Conservation (phyloP, 78 protist species). For the Acrasis kona region DNA sequence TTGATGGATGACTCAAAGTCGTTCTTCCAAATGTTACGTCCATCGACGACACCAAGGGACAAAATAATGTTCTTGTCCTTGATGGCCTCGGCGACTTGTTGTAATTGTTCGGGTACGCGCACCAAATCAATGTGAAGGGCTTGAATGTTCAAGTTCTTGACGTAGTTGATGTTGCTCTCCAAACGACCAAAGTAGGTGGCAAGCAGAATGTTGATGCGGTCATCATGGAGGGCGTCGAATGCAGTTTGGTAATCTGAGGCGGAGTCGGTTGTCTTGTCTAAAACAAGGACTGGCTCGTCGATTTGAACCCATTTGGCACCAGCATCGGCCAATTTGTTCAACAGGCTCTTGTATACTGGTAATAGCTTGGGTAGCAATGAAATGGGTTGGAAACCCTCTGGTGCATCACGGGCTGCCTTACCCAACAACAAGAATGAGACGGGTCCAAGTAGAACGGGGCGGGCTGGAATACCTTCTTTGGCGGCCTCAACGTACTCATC, state of each 20-base stretch:
- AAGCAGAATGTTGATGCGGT: constrained; percentile 9
- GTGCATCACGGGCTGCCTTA: constrained; percentile 22
- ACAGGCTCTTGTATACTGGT: constrained; percentile 21
- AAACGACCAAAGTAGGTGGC: constrained; percentile 58
- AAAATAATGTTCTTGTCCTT: not conserved
- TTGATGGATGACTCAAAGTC: not conserved
- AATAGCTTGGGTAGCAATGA: constrained; percentile 3
- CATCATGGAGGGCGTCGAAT: not conserved
- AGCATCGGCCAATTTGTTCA: constrained; percentile 6
- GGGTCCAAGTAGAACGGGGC: constrained; percentile 68
- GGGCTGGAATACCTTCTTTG: constrained; percentile 24
- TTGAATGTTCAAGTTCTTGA: constrained; percentile 21
- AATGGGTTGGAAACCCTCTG: not conserved
- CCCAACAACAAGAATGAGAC: constrained; percentile 42
- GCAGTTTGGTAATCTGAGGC: not conserved
- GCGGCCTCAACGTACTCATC: constrained; percentile 24
- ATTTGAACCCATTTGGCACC: constrained; percentile 46
- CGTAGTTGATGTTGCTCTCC: constrained; percentile 11
- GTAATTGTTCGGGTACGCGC: not conserved
- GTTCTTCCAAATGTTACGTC: constrained; percentile 59
- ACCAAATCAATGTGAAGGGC: constrained; percentile 44
- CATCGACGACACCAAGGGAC: constrained; percentile 25
- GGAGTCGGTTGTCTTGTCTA: not conserved
- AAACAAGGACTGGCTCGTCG: constrained; percentile 56
- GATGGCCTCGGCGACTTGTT: not conserved